Evolutionary conservation across 1,284 basidiomycete genomes (phyloP).

Genomic region (Pisolithus thermaeus): DNA sequence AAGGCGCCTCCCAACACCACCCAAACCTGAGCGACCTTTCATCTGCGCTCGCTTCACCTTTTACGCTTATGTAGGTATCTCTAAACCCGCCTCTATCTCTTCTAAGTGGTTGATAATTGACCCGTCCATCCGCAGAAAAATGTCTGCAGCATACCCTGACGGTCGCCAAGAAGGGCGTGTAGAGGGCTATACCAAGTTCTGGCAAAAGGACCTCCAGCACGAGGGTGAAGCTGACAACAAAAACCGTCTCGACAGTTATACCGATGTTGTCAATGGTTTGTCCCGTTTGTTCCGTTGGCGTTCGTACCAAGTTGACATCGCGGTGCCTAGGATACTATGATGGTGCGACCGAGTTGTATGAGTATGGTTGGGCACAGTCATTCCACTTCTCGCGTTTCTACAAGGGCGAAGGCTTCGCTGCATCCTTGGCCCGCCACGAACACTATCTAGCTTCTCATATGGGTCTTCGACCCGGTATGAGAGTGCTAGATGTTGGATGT

Average conservation of each 20-base stretch:
- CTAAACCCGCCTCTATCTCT: background rate
- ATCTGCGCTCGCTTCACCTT: background rate
- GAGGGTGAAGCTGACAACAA: constrained; percentile 69
- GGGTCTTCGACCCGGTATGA: constrained; percentile 82
- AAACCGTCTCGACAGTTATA: constrained; percentile 81
- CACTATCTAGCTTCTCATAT: constrained; percentile 93
- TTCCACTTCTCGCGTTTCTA: constrained; percentile 99
- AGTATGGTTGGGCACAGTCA: constrained; percentile 90
- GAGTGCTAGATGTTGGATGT: constrained; percentile 96
- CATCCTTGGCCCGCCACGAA: constrained; percentile 90
- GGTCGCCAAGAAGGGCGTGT: constrained; percentile 81
- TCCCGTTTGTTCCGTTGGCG: constrained; percentile 4
- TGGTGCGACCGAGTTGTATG: constrained; percentile 94
- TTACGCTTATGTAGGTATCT: background rate
- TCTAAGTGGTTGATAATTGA: background rate
- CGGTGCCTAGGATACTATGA: constrained; percentile 80
- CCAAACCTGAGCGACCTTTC: background rate
- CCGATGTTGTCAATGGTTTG: constrained; percentile 90
- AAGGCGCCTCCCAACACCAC: background rate
- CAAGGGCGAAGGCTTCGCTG: constrained; percentile 87
- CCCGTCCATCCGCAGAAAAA: background rate
- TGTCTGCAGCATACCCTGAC: constrained; percentile 39
- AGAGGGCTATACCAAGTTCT: constrained; percentile 89
- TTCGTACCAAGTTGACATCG: background rate
- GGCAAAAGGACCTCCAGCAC: constrained; percentile 80